Evolutionary conservation across 768 basidiomycete genomes (phyloP), one percentile per base, ranked within the genome.

Genomic region (Leccinellum rugosiceps): DNA sequence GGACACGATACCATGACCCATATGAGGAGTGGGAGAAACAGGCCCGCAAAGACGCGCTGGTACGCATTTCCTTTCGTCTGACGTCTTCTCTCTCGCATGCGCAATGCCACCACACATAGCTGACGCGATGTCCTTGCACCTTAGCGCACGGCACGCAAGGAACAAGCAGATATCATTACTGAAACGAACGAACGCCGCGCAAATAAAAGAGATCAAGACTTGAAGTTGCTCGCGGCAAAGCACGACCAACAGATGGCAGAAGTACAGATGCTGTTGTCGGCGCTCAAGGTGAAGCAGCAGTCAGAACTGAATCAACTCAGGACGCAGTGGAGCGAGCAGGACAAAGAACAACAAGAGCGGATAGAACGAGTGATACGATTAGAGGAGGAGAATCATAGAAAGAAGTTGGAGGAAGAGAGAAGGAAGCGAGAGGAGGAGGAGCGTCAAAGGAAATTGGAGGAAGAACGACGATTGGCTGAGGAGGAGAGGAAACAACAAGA

Each of bases 291-390:
- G 19, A 71, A 74, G 57, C 78, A 80, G 46, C 77, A 80, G 57
- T 66, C 69, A 11, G 80, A 82, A 26, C 78, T 86, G 55, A 71
- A 75, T 35, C 68, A 64, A 50, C 66, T 86, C 34, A 72, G 74
- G 46, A 72, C 72, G 5, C 69, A 63, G 9, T 84, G 82, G 81
- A 78, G 77, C 50, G 71, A 73, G 35, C 74, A 79, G 50, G 76
- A 79, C 58, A 72, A 59, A 46, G 63, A 65, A 50, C 72, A 83
- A 35, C 84, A 83, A 75, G 76, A 82, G 26, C 76, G 84, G 4
- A 81, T 89, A 52, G 87, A 91, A 69, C 67, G 59, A 3, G 83
- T 78, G 7, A 90, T 91, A 59, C 80, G 80, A 63, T 30, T 72
- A 3, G 87, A 90, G 65, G 85, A 88, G 59, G 85, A 83, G 28